These are phyloP conservation scores for Cladosporium colombiae DNA, from an alignment of 2,329 filamentous ascomycete species.

Conservation along the genomic window DNA sequence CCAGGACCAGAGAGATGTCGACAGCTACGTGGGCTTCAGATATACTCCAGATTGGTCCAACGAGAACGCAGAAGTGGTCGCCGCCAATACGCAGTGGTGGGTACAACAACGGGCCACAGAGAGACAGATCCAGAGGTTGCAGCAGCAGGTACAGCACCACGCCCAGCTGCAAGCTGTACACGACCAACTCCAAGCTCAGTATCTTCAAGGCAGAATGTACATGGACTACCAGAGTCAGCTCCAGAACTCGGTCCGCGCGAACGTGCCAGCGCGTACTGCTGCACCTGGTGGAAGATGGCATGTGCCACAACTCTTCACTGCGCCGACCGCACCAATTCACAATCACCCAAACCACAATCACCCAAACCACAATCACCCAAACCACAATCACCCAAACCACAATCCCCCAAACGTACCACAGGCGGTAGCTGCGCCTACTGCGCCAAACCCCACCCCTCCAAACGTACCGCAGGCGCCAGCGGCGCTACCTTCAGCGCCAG, in stretches of 20 bases:
- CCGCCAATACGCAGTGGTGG: background rate
- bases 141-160: background rate
- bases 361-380: too few species aligned
- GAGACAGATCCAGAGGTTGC: background rate
- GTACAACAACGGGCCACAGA: background rate
- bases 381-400: too few species aligned
- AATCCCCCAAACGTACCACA: too few species aligned
- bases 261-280: background rate
- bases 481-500: background rate
- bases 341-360: too few species aligned
- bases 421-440: background rate
- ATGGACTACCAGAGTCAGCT: background rate
- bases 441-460: background rate
- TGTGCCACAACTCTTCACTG: background rate
- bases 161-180: background rate
- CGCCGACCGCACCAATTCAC: too few species aligned
- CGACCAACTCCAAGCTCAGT: background rate
- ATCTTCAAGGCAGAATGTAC: background rate
- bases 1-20: conserved; percentile 1
- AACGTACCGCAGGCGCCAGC: background rate
- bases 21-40: background rate
- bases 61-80: background rate
- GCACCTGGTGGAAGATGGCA: background rate
- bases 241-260: background rate
- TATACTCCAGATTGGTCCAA: background rate